Conservation (phyloP, 768 basidiomycete species). For the Gloeopeniophorella convolvens region DNA sequence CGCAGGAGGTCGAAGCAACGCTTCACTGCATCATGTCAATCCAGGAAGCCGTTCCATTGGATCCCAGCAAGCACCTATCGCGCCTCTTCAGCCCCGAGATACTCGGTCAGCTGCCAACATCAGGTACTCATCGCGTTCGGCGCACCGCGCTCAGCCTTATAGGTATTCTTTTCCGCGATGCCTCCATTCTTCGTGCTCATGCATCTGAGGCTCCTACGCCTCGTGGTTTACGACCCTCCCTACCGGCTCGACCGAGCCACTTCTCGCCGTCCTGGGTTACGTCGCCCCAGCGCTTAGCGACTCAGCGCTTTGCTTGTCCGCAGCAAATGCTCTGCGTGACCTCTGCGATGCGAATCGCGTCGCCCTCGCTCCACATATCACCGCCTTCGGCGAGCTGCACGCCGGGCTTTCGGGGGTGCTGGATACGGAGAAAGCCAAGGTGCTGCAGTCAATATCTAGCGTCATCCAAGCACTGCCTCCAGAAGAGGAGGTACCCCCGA, state of each 20-base stretch:
- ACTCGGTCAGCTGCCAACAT: slow-evolving; percentile 59
- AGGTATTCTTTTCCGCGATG: slow-evolving; percentile 38
- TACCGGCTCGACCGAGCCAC: slow-evolving; percentile 31
- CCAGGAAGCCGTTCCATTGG: slow-evolving; percentile 76
- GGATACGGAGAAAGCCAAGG: slow-evolving; percentile 86
- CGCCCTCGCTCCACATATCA: slow-evolving; percentile 78
- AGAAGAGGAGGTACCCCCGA: slow-evolving; percentile 66
- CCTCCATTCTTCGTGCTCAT: not conserved
- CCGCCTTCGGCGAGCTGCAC: slow-evolving; percentile 79
- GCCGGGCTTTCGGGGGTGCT: slow-evolving; percentile 68
- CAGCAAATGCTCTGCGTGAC: slow-evolving; percentile 78
- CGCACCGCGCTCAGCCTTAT: slow-evolving; percentile 69
- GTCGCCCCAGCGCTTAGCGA: slow-evolving; percentile 68
- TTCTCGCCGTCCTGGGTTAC: slow-evolving; percentile 62
- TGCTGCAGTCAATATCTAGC: slow-evolving; percentile 87
- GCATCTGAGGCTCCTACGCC: slow-evolving; percentile 54
- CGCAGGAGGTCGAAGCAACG: slow-evolving; percentile 78
- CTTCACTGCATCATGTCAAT: slow-evolving; percentile 81
- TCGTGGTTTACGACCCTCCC: slow-evolving; percentile 69
- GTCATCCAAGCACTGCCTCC: slow-evolving; percentile 88
- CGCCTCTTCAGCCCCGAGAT: slow-evolving; percentile 69
- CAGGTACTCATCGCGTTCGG: slow-evolving; percentile 59
- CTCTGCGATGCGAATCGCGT: slow-evolving; percentile 85
- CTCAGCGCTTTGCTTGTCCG: slow-evolving; percentile 54
- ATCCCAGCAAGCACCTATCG: slow-evolving; percentile 46